phyloP scores from a whole-genome alignment of 305 asterid species.

The Fraxinus platypoda region DNA sequence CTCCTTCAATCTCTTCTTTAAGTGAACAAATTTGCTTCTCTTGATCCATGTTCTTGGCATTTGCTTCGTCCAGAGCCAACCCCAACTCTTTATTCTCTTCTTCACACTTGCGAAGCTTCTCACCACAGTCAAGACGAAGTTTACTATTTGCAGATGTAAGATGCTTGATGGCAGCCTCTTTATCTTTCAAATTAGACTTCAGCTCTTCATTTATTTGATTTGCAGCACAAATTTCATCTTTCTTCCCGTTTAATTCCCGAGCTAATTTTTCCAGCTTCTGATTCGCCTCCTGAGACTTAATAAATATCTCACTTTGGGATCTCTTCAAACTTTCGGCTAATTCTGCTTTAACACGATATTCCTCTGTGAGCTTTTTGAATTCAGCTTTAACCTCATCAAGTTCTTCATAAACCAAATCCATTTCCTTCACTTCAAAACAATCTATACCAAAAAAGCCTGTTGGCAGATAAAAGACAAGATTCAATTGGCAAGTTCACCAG shows the following conservation, averaged over 20 bases:
- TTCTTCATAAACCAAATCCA: conserved; percentile 67
- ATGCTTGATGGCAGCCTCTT: conserved; percentile 55
- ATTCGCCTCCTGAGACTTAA: conserved; percentile 59
- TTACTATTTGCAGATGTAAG: conserved; percentile 58
- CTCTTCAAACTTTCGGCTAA: conserved; percentile 63
- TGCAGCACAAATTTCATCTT: conserved; percentile 41
- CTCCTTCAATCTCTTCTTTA: conserved; percentile 56
- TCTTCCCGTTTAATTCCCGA: conserved; percentile 49
- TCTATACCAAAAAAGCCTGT: conserved; percentile 22
- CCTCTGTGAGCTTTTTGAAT: conserved; percentile 55
- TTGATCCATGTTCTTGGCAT: conserved; percentile 49
- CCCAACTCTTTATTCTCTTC: conserved; percentile 60
- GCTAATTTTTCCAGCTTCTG: conserved; percentile 58
- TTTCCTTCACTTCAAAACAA: conserved; percentile 32
- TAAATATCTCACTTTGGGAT: conserved; percentile 57
- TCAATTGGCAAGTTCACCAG: neutral
- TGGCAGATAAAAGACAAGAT: conserved; percentile 1
- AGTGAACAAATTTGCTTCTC: conserved; percentile 50
- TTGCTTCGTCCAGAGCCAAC: conserved; percentile 69
- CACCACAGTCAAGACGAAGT: conserved; percentile 54
- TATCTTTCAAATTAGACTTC: conserved; percentile 50
- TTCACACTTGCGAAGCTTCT: conserved; percentile 47
- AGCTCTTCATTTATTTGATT: conserved; percentile 45
- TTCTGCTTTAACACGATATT: conserved; percentile 46
- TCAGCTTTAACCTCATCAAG: conserved; percentile 72